Base-by-base conservation (phyloP, 2,329 filamentous ascomycete genomes). In the Rhynchosporium agropyri region DNA sequence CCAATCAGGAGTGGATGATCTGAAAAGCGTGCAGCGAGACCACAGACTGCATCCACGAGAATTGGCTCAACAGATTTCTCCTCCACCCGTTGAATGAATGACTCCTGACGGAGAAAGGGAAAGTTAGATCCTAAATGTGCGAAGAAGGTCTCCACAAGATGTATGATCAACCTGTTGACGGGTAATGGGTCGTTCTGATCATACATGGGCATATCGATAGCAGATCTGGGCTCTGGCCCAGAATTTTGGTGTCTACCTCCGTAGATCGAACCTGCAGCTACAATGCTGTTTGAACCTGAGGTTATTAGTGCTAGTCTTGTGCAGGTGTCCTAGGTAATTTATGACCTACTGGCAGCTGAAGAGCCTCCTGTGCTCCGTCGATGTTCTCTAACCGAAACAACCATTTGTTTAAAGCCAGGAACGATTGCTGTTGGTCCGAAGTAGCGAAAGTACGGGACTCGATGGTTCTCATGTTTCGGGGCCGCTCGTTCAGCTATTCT, bases 321-420 rank as follows among this genome's bases (percentile, higher is more conserved):
- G 43, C 20, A 15, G 3, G 33, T 26, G 20, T 13, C 36, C 10
- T 20, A 20, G 29, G 9, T 53, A 20, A 20, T 20, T 20, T 10
- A 45, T 40, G 8, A 68, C 64, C 15, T 69, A 65, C 66, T 67
- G 10, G 64, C 67, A 53, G 67, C 59, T 58, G 68, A 65, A 48
- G 71, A 72, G 28, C 42, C 65, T n/a, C 70, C 71, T 15, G 80
- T 82, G 58, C 86, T 87, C 29, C 83, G 82, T 29, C 86, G 83
- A 63, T 86, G 80, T 64, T 89, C 87, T 63, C 88, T 83, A 36
- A 93, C 85, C 60, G 89, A 88, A 63, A 90, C 88, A 31, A 96
- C 90, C 91, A 96, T 96, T 75, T 96, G 91, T 76, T 96, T 96
- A 78, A 92, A 96, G 28, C 92, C 92, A 1, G 92, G 92, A 58